These are phyloP conservation scores for Magnaporthiopsis rhizophila DNA, from an alignment of 2,329 filamentous ascomycete genomes.

Conservation along the genomic window DNA sequence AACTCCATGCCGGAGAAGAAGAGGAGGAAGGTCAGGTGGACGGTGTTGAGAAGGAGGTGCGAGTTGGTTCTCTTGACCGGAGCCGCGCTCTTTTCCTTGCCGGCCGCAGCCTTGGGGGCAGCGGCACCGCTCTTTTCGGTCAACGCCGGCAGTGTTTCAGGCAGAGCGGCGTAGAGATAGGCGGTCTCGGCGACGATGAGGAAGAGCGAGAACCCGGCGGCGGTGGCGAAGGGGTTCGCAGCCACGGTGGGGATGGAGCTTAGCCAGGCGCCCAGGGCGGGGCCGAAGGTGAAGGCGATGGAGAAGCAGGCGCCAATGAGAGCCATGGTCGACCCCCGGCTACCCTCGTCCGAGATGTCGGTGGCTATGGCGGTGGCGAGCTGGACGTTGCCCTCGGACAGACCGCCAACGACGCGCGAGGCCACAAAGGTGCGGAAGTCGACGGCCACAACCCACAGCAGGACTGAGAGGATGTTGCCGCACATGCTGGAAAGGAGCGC, in stretches of 20 bases:
- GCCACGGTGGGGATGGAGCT: constrained; percentile 69
- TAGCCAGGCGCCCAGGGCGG: constrained; percentile 81
- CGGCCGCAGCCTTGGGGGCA: constrained; percentile 8
- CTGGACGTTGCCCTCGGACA: constrained; percentile 96
- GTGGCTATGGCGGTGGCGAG: constrained; percentile 93
- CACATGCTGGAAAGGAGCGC: constrained; percentile 86
- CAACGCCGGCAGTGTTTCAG: constrained; percentile 71
- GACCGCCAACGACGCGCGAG: constrained; percentile 82
- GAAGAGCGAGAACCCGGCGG: constrained; percentile 77
- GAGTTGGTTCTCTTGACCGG: constrained; percentile 63
- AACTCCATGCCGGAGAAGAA: constrained; percentile 99
- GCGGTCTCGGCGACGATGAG: constrained; percentile 80
- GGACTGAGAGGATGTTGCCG: constrained; percentile 87
- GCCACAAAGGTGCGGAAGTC: constrained; percentile 95
- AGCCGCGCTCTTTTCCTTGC: constrained; percentile 9
- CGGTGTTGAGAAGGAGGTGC: constrained; percentile 70
- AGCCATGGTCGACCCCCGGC: constrained; percentile 87
- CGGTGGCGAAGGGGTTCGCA: constrained; percentile 88
- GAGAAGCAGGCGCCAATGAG: constrained; percentile 95
- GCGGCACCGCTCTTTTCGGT: constrained; percentile 22
- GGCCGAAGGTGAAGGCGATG: constrained; percentile 93
- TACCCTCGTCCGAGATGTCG: constrained; percentile 82
- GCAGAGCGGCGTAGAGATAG: constrained; percentile 77
- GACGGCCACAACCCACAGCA: constrained; percentile 86
- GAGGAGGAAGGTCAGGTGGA: constrained; percentile 85